Conservation (phyloP, 192 early-diverging fungal genomes). For the Phlyctochytrium planicorne region DNA sequence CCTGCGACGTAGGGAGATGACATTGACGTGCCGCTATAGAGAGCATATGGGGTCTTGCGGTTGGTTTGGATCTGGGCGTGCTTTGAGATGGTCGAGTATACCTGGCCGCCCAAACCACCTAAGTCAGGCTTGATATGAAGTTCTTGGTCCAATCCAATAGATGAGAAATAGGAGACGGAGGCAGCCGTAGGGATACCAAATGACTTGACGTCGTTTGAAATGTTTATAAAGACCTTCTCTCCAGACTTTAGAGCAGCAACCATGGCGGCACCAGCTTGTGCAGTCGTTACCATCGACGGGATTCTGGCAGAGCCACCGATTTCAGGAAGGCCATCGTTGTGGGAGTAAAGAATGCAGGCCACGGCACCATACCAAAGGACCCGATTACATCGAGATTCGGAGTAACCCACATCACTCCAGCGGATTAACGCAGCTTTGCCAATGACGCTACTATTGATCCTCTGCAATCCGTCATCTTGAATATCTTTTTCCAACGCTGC, state of each 20-base stretch:
- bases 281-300: constrained; percentile 16
- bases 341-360: constrained; percentile 39
- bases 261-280: constrained; percentile 10
- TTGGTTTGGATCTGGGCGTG: neutral
- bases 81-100: constrained; percentile 29
- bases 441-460: constrained; percentile 7
- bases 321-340: constrained; percentile 5
- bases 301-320: constrained; percentile 21
- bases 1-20: constrained; percentile 75
- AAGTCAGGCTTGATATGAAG: constrained; percentile 60
- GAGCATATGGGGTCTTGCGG: constrained; percentile 16
- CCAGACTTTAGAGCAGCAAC: constrained; percentile 30
- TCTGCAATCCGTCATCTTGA: constrained; percentile 17
- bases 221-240: constrained; percentile 32
- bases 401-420: constrained; percentile 19
- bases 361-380: constrained; percentile 24
- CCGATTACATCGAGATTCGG: constrained; percentile 18
- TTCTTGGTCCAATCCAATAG: constrained; percentile 70
- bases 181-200: constrained; percentile 50
- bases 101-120: constrained; percentile 38
- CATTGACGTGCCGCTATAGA: constrained; percentile 75
- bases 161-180: constrained; percentile 69
- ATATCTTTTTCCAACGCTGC: constrained; percentile 27
- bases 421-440: constrained; percentile 39
- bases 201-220: constrained; percentile 48